Base-by-base conservation (phyloP, 75 land plant species). In the Pinus taeda region DNA sequence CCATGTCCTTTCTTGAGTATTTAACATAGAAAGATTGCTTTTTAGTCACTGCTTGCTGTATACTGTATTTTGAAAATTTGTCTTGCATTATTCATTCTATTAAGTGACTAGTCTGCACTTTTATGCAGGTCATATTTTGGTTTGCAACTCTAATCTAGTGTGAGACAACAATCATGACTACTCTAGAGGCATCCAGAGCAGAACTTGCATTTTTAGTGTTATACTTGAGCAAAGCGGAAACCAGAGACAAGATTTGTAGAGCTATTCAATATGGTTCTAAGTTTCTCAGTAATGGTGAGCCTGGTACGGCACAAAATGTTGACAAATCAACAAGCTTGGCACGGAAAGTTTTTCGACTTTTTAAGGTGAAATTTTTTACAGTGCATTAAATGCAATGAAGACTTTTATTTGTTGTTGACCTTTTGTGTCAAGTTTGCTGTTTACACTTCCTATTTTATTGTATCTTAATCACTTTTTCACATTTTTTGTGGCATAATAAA, bases 181-280 rank as follows among this genome's bases (percentile, higher is more conserved):
- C 91, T 15, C 75, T 96, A 59, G 98, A 96, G 72, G 86, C 85
- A 45, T 83, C 93, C 4, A 83, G 99, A 79, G 92, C 93, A 49
- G 98, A 96, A 73, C 91, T 96, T 74, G 98, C 89, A 59, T 88
- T 96, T 74, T 75, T 90, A 67, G 88, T 87, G 71, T 60, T 88
- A 74, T 96, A 90, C 75, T 74, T 96, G 82, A 94, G 89, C 86
- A 96, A 96, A 82, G 95, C 99, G 58, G 99, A 96, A 84, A 85
- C 93, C 15, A 92, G 99, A 76, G 99, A 96, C 79, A 96, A 96
- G 87, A 92, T 96, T 75, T 96, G 99, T 81, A 85, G 99, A 59
- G 95, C 95, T 59, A 96, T 96, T 69, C 99, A 96, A 73, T 96
- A 96, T 81, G 98, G 99, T 36, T 90, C 98, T 53, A 96, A 92